These are phyloP conservation scores for Stellera chamaejasme DNA, from an alignment of 345 rosid species.

Conservation along the genomic window DNA sequence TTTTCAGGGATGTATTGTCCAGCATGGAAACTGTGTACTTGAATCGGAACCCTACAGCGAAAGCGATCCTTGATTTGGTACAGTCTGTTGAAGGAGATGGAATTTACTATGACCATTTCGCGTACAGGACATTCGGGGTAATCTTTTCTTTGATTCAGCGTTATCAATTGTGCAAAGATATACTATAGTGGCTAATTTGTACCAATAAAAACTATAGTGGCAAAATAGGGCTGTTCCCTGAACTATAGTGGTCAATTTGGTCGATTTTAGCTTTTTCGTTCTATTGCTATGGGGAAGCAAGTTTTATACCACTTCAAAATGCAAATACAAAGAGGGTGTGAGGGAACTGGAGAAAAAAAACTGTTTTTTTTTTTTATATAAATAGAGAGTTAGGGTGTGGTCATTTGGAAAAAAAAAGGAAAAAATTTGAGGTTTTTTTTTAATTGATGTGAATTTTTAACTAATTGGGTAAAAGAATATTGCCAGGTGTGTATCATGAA, in stretches of 20 bases:
- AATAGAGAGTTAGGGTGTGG: neutral
- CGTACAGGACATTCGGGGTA: conserved; percentile 96
- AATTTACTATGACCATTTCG: conserved; percentile 85
- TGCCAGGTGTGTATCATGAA: neutral
- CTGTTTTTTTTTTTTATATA: neutral
- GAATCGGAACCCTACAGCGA: conserved; percentile 78
- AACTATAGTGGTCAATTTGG: too few species aligned
- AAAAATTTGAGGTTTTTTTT: too few species aligned
- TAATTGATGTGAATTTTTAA: too few species aligned
- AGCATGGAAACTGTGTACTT: conserved; percentile 68
- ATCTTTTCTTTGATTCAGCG: neutral
- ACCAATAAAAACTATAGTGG: too few species aligned
- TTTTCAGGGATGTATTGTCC: conserved; percentile 59
- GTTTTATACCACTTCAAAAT: neutral
- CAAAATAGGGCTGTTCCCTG: too few species aligned
- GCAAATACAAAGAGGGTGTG: too few species aligned
- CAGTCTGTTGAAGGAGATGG: conserved; percentile 34
- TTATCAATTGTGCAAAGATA: neutral
- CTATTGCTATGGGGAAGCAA: neutral
- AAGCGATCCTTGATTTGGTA: conserved; percentile 67
- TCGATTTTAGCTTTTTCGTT: too few species aligned
- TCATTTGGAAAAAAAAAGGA: neutral
- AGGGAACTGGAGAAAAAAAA: neutral
- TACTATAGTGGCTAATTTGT: neutral
- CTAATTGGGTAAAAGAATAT: neutral